Percentiles rank a stretch among this genome's conserved stretches.
Evolutionary conservation across 177 flowering plant genomes (phyloP).

Genomic region (Telopea speciosissima): DNA sequence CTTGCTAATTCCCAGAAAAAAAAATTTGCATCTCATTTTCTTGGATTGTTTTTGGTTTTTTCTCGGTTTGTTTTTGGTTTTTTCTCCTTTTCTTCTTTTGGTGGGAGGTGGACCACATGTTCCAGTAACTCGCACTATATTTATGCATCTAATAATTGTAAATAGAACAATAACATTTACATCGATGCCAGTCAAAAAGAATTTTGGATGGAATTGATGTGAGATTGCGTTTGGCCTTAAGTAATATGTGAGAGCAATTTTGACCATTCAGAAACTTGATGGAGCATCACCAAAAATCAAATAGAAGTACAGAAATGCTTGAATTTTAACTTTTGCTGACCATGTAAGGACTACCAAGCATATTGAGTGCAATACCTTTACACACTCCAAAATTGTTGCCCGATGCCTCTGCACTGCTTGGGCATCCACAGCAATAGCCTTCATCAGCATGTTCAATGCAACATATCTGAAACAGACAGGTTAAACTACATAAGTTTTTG

Average conservation of each 20-base stretch:
- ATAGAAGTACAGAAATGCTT: neutral
- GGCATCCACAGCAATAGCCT: slow-evolving; percentile 76
- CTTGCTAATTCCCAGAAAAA: neutral
- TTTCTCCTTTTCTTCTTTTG: no score
- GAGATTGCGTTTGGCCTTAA: no score
- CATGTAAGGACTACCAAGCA: neutral
- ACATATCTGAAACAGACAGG: slow-evolving; percentile 64
- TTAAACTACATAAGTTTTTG: neutral
- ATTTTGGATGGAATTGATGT: neutral
- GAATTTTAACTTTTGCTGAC: neutral
- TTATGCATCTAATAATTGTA: neutral
- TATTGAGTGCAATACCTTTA: slow-evolving; percentile 51
- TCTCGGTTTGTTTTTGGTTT: no score
- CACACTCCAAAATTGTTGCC: slow-evolving; percentile 93
- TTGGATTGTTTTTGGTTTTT: neutral
- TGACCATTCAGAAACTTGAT: neutral
- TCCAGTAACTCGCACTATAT: neutral
- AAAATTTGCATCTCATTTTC: neutral
- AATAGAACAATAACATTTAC: neutral
- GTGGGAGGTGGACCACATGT: no score
- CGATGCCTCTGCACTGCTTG: slow-evolving; percentile 98
- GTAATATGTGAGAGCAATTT: neutral
- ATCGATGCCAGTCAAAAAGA: neutral
- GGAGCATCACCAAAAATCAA: neutral
- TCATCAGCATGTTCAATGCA: slow-evolving; percentile 95